Conservation (phyloP, 257 asterid species). For the Primulina eburnea region DNA sequence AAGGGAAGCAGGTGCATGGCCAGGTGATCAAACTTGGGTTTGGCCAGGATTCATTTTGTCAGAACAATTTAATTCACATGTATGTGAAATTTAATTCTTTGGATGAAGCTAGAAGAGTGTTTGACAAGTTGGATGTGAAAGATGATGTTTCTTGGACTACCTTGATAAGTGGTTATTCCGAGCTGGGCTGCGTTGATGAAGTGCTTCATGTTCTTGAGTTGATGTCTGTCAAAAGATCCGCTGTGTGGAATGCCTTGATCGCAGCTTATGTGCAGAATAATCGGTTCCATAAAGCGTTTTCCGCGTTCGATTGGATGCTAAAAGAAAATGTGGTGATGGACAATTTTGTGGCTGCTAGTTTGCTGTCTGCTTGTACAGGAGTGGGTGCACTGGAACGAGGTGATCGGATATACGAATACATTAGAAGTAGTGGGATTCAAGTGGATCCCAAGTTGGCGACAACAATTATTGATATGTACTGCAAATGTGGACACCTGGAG, state of each 20-base stretch:
- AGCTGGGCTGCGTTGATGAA: conserved; percentile 47
- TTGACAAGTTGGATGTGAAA: conserved; percentile 41
- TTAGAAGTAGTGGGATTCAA: conserved; percentile 38
- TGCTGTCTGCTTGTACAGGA: conserved; percentile 73
- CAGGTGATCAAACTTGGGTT: conserved; percentile 66
- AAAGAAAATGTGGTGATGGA: conserved; percentile 48
- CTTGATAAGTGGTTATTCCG: conserved; percentile 68
- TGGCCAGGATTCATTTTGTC: conserved; percentile 55
- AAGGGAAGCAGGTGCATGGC: conserved; percentile 63
- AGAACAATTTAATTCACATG: conserved; percentile 77
- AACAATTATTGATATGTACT: conserved; percentile 64
- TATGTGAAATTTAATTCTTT: conserved; percentile 49
- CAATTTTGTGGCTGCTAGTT: conserved; percentile 76
- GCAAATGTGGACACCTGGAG: conserved; percentile 79
- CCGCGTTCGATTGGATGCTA: conserved; percentile 55
- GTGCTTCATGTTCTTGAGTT: conserved; percentile 52
- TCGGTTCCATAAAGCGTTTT: conserved; percentile 53
- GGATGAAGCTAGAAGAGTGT: conserved; percentile 64
- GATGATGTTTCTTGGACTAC: conserved; percentile 91
- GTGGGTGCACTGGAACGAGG: conserved; percentile 76
- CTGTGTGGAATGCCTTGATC: conserved; percentile 81
- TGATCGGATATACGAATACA: conserved; percentile 53
- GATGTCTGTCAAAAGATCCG: conserved; percentile 46
- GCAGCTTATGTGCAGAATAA: conserved; percentile 65
- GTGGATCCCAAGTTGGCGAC: conserved; percentile 64